Evolutionary conservation across 1,284 basidiomycete species (phyloP), one percentile per base, ranked within the genome.

Genomic region (Rhodotorula glutinis): DNA sequence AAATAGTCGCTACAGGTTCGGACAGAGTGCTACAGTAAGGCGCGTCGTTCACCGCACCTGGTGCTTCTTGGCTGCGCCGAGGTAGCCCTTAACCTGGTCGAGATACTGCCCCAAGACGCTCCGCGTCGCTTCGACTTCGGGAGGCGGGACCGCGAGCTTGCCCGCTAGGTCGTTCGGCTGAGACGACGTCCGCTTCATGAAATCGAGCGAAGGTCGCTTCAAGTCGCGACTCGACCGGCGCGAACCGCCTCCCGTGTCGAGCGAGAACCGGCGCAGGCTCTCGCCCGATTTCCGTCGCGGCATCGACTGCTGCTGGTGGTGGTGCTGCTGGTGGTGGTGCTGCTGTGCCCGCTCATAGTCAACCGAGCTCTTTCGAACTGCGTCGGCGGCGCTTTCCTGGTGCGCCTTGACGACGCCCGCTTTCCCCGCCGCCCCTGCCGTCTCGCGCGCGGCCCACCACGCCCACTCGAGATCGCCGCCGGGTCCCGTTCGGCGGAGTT

Each of bases 401-500:
- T 63, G 62, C 49, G 62, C 62, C 27, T 54, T 53, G 52, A 63
- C 57, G 56, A 59, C 52, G 19, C 65, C 58, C 19, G 33, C 60
- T 13, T 46, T 41, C n/a, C 62, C 62, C 16, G 62, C 62, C 8
- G 62, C 68, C n/a, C 63, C 60, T 0, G 40, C 54, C 13, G 60
- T 44, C 38, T 69, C 65, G 1, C 51, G 43, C 13, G 47, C 62
- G 3, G 67, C 68, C 65, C 68, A 72, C 70, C 70, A 72, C 5
- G 67, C 70, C 61, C 63, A 72, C 10, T 63, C 60, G 44, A 72
- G 56, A 44, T 62, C 60, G 4, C 54, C 60, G 10, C 68, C 65
- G 1, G 56, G 65, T 11, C 62, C 67, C 1, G 58, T 66, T 19
- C 63, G 61, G 25, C 23, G 17, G 25, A 21, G 30, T 47, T 53